Evolutionary conservation across 768 basidiomycete genomes (phyloP), one percentile per base, ranked within the genome.

Genomic region (Pleurotus ostreatus): DNA sequence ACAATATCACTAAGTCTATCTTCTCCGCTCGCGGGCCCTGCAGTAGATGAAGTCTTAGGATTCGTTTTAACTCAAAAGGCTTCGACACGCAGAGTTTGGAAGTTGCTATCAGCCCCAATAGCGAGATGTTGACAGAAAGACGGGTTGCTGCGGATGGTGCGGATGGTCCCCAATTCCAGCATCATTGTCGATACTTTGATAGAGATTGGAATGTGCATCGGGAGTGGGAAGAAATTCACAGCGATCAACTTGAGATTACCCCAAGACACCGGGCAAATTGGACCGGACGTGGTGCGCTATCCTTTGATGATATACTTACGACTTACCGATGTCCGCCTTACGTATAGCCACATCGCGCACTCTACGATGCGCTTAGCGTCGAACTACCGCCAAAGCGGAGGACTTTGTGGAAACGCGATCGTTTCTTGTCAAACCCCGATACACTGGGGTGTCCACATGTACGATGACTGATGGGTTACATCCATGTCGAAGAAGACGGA

Each of bases 161-260:
- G 8, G 88, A 81, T 5, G 86, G 83, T 0, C 84, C 74, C 68
- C 82, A 84, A 18, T 84, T 74, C 68, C 82, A 84, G 18, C 88
- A 89, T 66, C 79, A 86, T 86, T 64, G 71, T 91, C 51, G 87
- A 88, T 6, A 83, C 88, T 0, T 62, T 91, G 26, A 90, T 90
- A 88, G 86, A 91, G 74, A 86, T 86, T 7, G 70, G 87, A 15
- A 72, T 85, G 59, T 73, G 89, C 49, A 86, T 88, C 61, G 87
- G 86, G 5, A 86, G 86, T 60, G 87, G 87, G 71, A 86, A 55
- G 82, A 88, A 60, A 79, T 91, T 47, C 66, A 90, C 46, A 66
- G 86, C 56, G 79, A 82, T 49, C 84, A 82, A 63, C 2, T n/a
- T n/a, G n/a, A n/a, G n/a, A n/a, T n/a, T 3, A 30, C 30, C 7